Base-by-base conservation (phyloP, 805 yeast genomes). In the Starmerella sp. region DNA sequence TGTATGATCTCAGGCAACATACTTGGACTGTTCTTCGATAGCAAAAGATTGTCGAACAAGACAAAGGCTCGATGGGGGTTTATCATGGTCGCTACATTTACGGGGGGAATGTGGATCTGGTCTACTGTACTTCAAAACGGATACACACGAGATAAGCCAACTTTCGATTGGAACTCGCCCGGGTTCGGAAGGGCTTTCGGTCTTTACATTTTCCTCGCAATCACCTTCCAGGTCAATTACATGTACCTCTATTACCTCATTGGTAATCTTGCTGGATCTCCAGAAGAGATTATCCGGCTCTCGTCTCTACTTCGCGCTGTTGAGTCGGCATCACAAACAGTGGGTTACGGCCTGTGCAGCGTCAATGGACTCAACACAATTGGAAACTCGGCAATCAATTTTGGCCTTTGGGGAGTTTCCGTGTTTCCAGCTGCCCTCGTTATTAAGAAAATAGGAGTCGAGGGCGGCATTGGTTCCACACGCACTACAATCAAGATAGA, bases 121-220 rank as follows among this genome's bases (percentile, higher is more conserved):
- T 29, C 61, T 59, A 35, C 64, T 52, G 36, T 65, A 47, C 53
- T 64, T 41, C 55, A 54, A 32, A 39, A 59, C 44, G 37, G 53
- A 39, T 52, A 53, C 31, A 30, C 57, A 9, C 47, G 56, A 31
- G 46, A n/a, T 11, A 56, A 57, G n/a, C 60, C 74, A 4, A 54
- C 48, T 30, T 58, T 60, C 10, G 79, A 76, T 63, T 77, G 66
- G 69, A 69, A 66, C 42, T 71, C 71, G 42, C 61, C 67, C n/a
- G 61, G 56, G 9, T 76, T 76, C 58, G 70, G 75, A 48, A 78
- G 80, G 2, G 79, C 79, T 5, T 73, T 77, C 71, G 75, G 75
- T 65, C 67, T 77, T 52, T 77, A 75, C 67, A 38, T 57, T 4
- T 54, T 57, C 45, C 48, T 57, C n/a, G 54, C 41, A 4, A 34